Evolutionary conservation across 139 green algal genomes (phyloP).

Genomic region (Medakamo hakoo): DNA sequence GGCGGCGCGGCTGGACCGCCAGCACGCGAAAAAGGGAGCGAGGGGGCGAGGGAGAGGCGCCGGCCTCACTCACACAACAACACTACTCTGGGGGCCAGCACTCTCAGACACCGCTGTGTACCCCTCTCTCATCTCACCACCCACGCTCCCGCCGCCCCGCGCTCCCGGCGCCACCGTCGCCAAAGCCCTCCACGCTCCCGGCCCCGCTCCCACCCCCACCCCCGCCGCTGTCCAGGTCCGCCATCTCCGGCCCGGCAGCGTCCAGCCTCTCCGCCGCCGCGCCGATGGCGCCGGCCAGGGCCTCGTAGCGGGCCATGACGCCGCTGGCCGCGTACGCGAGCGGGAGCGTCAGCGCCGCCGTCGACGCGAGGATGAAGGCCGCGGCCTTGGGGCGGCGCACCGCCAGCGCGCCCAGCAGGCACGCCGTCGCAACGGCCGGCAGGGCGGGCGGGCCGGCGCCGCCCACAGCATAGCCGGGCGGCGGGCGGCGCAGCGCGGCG

Average conservation of each 20-base stretch:
- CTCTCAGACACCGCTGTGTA: no score
- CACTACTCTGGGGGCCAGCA: no score
- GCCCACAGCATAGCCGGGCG: not conserved
- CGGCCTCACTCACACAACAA: no score
- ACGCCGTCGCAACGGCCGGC: not conserved
- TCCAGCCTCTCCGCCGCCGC: not conserved
- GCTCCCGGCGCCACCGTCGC: no score
- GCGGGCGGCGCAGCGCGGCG: not conserved
- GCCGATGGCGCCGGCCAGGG: not conserved
- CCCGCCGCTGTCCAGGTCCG: no score
- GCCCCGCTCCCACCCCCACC: no score
- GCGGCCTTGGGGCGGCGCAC: not conserved
- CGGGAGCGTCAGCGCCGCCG: not conserved
- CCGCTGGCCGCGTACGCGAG: not conserved
- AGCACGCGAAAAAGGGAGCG: no score
- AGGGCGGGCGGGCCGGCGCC: not conserved
- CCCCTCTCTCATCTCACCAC: no score
- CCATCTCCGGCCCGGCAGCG: not conserved
- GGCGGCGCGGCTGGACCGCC: no score
- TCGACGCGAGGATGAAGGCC: not conserved
- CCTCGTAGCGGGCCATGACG: not conserved
- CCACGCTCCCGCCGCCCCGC: no score
- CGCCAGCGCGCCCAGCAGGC: not conserved
- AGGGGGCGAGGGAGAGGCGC: no score
- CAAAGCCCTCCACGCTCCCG: no score